Evolutionary conservation across 352 stramenopile species (phyloP).

Genomic region (Globisporangium megalacanthum): DNA sequence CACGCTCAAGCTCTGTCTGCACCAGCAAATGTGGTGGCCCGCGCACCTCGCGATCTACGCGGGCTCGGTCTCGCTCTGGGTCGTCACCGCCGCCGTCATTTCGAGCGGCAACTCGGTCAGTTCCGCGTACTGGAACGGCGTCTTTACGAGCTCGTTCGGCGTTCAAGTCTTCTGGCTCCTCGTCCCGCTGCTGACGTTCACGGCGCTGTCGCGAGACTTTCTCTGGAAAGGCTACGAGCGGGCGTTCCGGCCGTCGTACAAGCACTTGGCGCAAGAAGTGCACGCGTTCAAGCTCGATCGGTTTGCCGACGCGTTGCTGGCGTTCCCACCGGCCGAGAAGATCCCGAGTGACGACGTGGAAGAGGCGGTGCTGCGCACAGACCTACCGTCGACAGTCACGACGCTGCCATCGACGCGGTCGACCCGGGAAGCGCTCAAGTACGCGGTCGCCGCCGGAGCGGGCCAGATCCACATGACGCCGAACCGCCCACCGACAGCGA

Average conservation of each 20-base stretch:
- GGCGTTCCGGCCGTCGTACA: constrained; percentile 80
- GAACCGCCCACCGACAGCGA: constrained; percentile 8
- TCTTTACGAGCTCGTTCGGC: constrained; percentile 69
- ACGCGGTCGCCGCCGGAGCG: constrained; percentile 10
- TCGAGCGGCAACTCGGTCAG: constrained; percentile 66
- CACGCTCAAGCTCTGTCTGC: constrained; percentile 90
- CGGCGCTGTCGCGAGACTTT: constrained; percentile 69
- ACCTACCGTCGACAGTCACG: background rate
- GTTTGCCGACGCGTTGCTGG: constrained; percentile 64
- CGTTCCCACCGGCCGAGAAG: constrained; percentile 71
- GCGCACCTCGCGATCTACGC: constrained; percentile 70
- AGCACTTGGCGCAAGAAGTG: constrained; percentile 83
- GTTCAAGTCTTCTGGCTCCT: constrained; percentile 74
- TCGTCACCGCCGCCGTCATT: constrained; percentile 66
- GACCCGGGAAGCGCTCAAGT: constrained; percentile 15
- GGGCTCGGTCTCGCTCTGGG: constrained; percentile 63
- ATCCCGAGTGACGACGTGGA: constrained; percentile 49
- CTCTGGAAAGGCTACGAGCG: constrained; percentile 81
- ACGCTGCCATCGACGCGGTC: background rate
- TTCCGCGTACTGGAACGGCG: constrained; percentile 79
- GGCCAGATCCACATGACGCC: constrained; percentile 14
- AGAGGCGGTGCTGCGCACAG: constrained; percentile 15
- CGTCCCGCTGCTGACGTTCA: constrained; percentile 62
- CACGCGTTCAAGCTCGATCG: constrained; percentile 51
- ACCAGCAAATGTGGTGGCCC: constrained; percentile 83